Base-by-base conservation (phyloP, 257 asterid genomes). In the Petunia axillaris region DNA sequence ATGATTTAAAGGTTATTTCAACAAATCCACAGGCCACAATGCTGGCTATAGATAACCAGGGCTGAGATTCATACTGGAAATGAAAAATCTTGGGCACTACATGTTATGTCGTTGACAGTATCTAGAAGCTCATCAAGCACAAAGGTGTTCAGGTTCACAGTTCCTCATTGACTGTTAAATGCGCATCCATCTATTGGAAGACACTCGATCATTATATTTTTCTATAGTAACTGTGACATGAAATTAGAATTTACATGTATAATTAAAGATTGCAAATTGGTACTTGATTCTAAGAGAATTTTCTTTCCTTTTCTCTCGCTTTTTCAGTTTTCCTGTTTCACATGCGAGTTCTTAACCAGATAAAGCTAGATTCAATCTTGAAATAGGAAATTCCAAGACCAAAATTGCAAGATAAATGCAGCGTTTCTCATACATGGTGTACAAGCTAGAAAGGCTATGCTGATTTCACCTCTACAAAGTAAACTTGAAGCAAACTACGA, bases 81-180 rank as follows among this genome's bases (percentile, higher is more conserved):
- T 5, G 0, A 97, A 97, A 78, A 93, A 92, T 89, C 90, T 92
- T 75, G 99, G 98, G 78, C 92, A 91, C 87, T 94, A 92, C 43
- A 95, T 89, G 55, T 64, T 91, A 60, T 63, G 94, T 92, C 66
- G 97, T 95, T 82, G 99, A 95, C 86, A 92, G 98, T 38, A 89
- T 92, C 48, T 92, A 92, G 82, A 94, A 93, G 82, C 97, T 93
- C 71, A 95, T 95, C 80, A 91, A 92, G 86, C 93, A 85, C 88
- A 92, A 92, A 84, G 96, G 97, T 81, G 90, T 75, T 85, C 97
- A 95, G 99, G 97, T 92, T 78, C 98, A 80, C 99, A 97, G 46
- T 67, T 25, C 15, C 39, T 66, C 15, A 1, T 68, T 16, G 58
- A 68, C 25, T 6, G 40, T 68, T 43, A 43, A 68, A 16, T 68